Evolutionary conservation across 441 rosid species (phyloP), one percentile per base, ranked within the genome.

Genomic region (Pelargonium fulgidum): DNA sequence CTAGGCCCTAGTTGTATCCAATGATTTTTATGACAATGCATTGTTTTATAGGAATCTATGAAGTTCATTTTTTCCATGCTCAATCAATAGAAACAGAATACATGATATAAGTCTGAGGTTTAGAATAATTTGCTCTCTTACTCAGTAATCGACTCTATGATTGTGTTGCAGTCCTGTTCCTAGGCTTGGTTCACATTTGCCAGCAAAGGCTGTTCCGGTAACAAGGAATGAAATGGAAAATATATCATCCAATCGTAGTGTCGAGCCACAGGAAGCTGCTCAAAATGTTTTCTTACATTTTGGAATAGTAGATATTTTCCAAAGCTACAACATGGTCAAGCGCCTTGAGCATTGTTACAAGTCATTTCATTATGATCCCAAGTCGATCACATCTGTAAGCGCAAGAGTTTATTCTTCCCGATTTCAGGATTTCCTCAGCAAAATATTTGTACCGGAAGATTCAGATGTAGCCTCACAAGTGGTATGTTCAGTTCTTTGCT

Each of bases 311-410:
- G 90, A 89, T 66, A 73, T 78, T 61, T 82, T 76, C 68, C 83
- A 83, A 67, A 75, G 77, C 56, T 85, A 85, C 65, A 65, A 66
- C 58, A 68, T 89, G 75, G 69, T 3, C 36, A 87, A 89, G 78
- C 78, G 81, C 20, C 24, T 87, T 4, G 87, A 83, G 73, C 92
- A 80, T 50, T 70, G 77, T 48, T 83, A 78, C 87, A 87, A 87
- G 75, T 80, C 88, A 4, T 44, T 83, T 62, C 86, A 83, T 44
- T 74, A 75, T 14, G 80, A 69, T 70, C 69, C 86, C 13, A 79
- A 76, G 79, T 80, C 78, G 39, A 85, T 88, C 44, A 73, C 90
- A 9, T 83, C 95, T 13, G 80, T 81, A 9, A 77, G 81, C 67
- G 87, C 89, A 3, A 80, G 70, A 74, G 71, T 69, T 7, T 89